Evolutionary conservation across 345 rosid genomes (phyloP).

Genomic region (Eutrema yunnanense): DNA sequence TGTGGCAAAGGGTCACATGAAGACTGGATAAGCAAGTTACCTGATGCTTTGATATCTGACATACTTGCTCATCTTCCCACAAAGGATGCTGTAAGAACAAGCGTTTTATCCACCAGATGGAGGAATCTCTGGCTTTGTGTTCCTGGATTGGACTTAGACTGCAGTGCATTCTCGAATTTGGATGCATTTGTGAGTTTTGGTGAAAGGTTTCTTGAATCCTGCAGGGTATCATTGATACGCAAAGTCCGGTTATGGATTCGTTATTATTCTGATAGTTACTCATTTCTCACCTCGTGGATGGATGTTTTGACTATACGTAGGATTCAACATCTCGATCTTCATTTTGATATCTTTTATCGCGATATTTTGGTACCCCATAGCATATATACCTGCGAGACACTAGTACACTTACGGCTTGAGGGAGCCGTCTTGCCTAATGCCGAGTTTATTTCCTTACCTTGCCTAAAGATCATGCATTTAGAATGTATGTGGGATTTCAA

Average conservation of each 20-base stretch:
- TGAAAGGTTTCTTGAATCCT: neutral
- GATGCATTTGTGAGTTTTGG: neutral
- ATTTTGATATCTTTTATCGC: too few relatives aligned
- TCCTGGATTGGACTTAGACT: neutral
- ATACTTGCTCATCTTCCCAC: neutral
- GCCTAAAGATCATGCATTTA: neutral
- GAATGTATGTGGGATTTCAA: neutral
- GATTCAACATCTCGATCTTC: neutral
- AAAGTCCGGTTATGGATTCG: neutral
- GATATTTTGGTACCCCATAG: neutral
- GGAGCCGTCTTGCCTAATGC: neutral
- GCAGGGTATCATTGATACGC: neutral
- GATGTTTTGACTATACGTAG: neutral
- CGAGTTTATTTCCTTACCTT: conserved; percentile 7
- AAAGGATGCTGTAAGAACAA: neutral
- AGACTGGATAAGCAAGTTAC: neutral
- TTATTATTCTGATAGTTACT: neutral
- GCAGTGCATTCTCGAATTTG: neutral
- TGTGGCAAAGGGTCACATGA: neutral
- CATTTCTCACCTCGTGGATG: neutral
- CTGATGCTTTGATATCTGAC: neutral
- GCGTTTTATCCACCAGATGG: neutral
- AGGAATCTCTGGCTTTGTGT: neutral
- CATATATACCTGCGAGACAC: neutral
- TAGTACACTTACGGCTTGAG: neutral